Conservation (phyloP, 805 yeast species). For the Spathaspora boniae region DNA sequence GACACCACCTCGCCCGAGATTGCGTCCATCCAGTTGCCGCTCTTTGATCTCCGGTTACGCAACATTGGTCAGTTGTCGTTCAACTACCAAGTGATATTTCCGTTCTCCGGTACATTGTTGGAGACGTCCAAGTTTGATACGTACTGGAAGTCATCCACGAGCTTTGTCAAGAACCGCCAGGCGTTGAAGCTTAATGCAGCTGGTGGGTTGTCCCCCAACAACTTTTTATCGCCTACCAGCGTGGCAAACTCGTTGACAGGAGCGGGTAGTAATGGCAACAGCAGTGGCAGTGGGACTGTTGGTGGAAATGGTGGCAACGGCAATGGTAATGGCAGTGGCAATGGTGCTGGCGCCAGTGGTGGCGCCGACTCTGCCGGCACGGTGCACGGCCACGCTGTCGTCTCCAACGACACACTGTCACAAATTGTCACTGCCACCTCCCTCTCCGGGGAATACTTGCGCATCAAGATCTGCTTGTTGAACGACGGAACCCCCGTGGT, state of each 20-base stretch:
- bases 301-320: neutral
- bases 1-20: slow-evolving; percentile 40
- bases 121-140: slow-evolving; percentile 93
- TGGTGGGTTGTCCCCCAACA: slow-evolving; percentile 40
- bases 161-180: slow-evolving; percentile 38
- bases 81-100: slow-evolving; percentile 78
- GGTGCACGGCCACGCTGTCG: slow-evolving; percentile 11
- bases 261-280: neutral
- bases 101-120: slow-evolving; percentile 79
- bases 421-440: slow-evolving; percentile 92
- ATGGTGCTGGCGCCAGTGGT: slow-evolving; percentile 8
- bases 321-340: neutral
- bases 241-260: slow-evolving; percentile 2
- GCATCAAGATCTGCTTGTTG: slow-evolving; percentile 65
- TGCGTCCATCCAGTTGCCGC: slow-evolving; percentile 54
- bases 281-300: neutral
- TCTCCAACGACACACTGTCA: too few relatives aligned
- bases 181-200: slow-evolving; percentile 31
- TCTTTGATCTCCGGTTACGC: slow-evolving; percentile 76
- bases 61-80: slow-evolving; percentile 79
- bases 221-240: slow-evolving; percentile 34
- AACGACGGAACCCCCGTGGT: slow-evolving; percentile 85
- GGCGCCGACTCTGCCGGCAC: neutral
- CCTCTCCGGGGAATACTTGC: slow-evolving; percentile 72
- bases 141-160: slow-evolving; percentile 88